Conservation (phyloP, 2,329 filamentous ascomycete species). For the Claviceps sp. region DNA sequence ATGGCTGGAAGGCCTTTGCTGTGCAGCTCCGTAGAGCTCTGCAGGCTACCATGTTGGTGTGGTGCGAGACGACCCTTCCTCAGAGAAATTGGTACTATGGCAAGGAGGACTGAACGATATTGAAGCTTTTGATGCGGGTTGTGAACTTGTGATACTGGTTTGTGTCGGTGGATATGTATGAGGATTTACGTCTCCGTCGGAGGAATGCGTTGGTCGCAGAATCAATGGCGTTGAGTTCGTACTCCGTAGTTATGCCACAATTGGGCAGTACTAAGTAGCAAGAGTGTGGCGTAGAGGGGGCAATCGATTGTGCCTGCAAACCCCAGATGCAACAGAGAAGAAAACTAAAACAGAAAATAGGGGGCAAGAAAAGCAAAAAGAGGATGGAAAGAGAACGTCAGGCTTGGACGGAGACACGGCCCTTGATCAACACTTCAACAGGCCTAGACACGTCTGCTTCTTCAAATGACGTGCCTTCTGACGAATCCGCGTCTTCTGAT, state of each 20-base stretch:
- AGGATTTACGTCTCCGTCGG: not conserved
- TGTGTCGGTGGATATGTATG: not conserved
- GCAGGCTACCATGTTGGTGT: constrained; percentile 15
- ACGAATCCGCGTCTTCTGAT: not conserved
- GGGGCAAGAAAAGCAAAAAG: not conserved
- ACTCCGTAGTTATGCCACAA: not conserved
- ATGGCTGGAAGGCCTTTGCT: constrained; percentile 11
- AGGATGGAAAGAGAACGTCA: not conserved
- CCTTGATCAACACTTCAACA: not conserved
- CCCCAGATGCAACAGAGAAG: not conserved
- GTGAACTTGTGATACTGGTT: not conserved
- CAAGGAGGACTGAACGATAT: not conserved
- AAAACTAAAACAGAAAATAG: not conserved
- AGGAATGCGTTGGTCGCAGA: not conserved
- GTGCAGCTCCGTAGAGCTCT: constrained; percentile 17
- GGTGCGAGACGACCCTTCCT: not conserved
- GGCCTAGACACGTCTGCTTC: not conserved
- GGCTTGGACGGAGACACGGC: not conserved
- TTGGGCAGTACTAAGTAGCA: not conserved
- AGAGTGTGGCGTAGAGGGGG: not conserved
- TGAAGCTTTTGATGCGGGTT: not conserved
- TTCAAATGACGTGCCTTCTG: not conserved
- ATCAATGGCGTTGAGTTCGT: not conserved
- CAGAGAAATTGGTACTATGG: not conserved
- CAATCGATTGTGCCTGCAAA: not conserved